Base-by-base conservation (phyloP, 768 basidiomycete species). In the Chalciporus chontae region DNA sequence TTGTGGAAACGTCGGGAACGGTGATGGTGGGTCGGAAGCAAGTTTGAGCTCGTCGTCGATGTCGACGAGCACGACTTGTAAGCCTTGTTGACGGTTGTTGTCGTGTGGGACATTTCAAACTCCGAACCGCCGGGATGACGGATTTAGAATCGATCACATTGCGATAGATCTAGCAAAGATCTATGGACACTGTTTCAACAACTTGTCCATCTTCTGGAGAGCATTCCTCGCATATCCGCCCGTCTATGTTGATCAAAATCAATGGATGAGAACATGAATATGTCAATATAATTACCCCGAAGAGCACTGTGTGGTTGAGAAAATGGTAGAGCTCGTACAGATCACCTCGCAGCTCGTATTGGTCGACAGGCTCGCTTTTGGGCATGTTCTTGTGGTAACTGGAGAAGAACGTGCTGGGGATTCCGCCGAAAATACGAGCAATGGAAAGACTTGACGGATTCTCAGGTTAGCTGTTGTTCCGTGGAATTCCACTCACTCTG, bases 321-420 rank as follows among this genome's bases (percentile, higher is more conserved):
- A 89, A 88, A 66, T 91, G 89, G 54, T 86, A 91, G 23, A 90
- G 67, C 64, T 88, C 80, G 56, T 91, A 90, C n/a, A 90, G 66
- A 44, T 85, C 78, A 27, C 67, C 75, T 29, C 89, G 77, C 32
- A 82, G 71, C 24, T 74, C 73, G 59, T 87, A 90, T 59, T 90
- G 77, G 4, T 77, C 75, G 4, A 73, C 73, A 5, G 88, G 88
- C 29, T 83, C 77, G 1, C 83, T 73, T 63, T 83, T 88, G 0
- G 84, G 83, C 24, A 75, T 69, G 55, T 81, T 51, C 41, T 79
- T 53, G 55, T 89, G 84, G 57, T 91, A 91, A 17, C 77, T 76
- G 21, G 71, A 66, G 60, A 80, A 87, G 67, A 90, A 90, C 0
- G 72, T 64, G 19, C 62, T 50, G 2, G 86, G 80, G 52, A 90